Evolutionary conservation across 257 asterid species (phyloP).

Genomic region (Fraxinus americana): DNA sequence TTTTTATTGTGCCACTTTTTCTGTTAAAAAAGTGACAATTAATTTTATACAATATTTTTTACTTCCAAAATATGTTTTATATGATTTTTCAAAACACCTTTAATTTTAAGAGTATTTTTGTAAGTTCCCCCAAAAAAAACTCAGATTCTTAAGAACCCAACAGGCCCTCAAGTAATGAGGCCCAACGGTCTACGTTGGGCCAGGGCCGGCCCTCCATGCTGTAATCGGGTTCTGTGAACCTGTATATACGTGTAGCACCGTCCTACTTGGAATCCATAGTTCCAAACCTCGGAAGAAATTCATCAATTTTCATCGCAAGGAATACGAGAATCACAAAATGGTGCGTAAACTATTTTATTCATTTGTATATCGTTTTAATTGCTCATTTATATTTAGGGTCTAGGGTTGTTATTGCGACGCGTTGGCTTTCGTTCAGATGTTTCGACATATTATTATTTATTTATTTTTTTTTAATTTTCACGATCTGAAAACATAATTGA

Average conservation of each 20-base stretch:
- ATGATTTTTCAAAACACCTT: too few relatives aligned
- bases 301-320: conserved; percentile 9
- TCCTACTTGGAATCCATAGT: conserved; percentile 3
- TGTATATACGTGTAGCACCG: too few relatives aligned
- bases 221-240: not conserved
- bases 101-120: too few relatives aligned
- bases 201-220: not conserved
- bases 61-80: too few relatives aligned
- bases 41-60: too few relatives aligned
- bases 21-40: too few relatives aligned
- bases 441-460: not conserved
- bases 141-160: too few relatives aligned
- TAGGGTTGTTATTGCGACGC: not conserved
- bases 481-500: not conserved
- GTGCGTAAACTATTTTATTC: conserved; percentile 18
- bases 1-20: too few relatives aligned
- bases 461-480: not conserved
- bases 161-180: too few relatives aligned
- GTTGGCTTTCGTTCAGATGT: not conserved
- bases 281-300: conserved; percentile 8
- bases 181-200: too few relatives aligned
- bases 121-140: too few relatives aligned
- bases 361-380: not conserved
- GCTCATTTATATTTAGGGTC: conserved; percentile 22
- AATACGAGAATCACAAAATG: conserved; percentile 29